phyloP scores from a whole-genome alignment of 768 basidiomycete species.

The Amanita fuliginea region DNA sequence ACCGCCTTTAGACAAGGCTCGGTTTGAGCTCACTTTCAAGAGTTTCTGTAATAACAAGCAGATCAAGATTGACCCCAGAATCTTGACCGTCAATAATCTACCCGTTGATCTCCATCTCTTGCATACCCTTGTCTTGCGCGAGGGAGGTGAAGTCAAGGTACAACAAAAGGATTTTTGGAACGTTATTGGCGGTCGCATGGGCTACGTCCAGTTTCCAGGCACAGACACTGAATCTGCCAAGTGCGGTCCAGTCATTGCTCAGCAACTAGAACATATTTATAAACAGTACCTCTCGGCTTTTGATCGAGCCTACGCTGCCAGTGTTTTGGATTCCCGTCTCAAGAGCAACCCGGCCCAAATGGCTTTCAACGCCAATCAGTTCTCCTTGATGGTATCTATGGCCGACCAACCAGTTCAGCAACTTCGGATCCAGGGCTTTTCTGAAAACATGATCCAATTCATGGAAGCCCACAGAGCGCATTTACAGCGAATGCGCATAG shows the following conservation, averaged over 20 bases:
- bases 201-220: conserved; percentile 54
- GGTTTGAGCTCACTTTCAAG: conserved; percentile 43
- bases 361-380: conserved; percentile 20
- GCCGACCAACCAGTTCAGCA: conserved; percentile 35
- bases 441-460: conserved; percentile 38
- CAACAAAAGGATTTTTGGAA: conserved; percentile 48
- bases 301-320: conserved; percentile 41
- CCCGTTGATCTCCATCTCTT: conserved; percentile 49
- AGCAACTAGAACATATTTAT: conserved; percentile 50
- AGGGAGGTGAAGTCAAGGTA: conserved; percentile 41
- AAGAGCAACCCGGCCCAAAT: conserved; percentile 12
- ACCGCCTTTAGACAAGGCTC: conserved; percentile 35
- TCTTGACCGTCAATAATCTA: conserved; percentile 40
- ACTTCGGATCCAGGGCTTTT: conserved; percentile 39
- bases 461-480: conserved; percentile 46
- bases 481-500: conserved; percentile 28
- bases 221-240: conserved; percentile 49
- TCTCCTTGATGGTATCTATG: conserved; percentile 36
- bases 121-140: conserved; percentile 46
- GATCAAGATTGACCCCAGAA: conserved; percentile 26
- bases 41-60: conserved; percentile 33
- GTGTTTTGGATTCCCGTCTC: conserved; percentile 23
- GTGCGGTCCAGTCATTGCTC: conserved; percentile 50
- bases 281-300: conserved; percentile 45
- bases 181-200: conserved; percentile 57